Base-by-base conservation (phyloP, 345 rosid genomes). In the Odontarrhena argentea region DNA sequence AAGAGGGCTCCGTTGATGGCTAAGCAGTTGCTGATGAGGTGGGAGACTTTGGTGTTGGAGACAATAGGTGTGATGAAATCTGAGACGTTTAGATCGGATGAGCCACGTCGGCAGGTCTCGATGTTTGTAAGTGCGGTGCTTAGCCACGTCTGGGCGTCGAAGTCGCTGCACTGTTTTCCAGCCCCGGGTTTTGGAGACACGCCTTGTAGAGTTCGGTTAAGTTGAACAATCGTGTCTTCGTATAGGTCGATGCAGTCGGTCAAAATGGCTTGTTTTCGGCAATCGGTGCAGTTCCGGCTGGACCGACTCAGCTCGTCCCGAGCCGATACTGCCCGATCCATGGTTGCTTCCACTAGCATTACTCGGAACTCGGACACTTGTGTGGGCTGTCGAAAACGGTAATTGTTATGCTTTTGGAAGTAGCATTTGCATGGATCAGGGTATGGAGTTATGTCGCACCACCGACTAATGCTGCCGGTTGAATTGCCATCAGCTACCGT, bases 131-230 rank as follows among this genome's bases (percentile, higher is more conserved):
- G 66, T 10, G 95, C 87, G 0, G 94, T 80, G 81, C 96, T 93
- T 2, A 93, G 84, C 96, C 97, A 93, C 0, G 98, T 93, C 9
- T 90, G 97, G 9, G 83, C 83, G 59, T 93, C 97, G 9, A 85
- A 81, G 65, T 82, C 75, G 3, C 85, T 61, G 72, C 85, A 85
- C 0, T 14, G 5, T 18, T 47, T 56, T 38, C 13, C 55, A 10
- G 58, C 6, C 9, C 6, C 40, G 15, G 67, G 9, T 11, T 57
- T 55, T 30, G 45, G 58, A 32, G 65, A 63, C 14, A 67, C 12
- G 38, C 90, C 87, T 3, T 62, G 68, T 0, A 85, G 34, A 10
- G 96, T 84, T 8, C 84, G 83, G 71, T 81, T 88, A 11, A 93
- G 77, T 51, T 93, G 94, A 40, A 78, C 9, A 60, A 88, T 42